Evolutionary conservation across 768 basidiomycete genomes (phyloP), one percentile per base, ranked within the genome.

Genomic region (Inosperma sp.): DNA sequence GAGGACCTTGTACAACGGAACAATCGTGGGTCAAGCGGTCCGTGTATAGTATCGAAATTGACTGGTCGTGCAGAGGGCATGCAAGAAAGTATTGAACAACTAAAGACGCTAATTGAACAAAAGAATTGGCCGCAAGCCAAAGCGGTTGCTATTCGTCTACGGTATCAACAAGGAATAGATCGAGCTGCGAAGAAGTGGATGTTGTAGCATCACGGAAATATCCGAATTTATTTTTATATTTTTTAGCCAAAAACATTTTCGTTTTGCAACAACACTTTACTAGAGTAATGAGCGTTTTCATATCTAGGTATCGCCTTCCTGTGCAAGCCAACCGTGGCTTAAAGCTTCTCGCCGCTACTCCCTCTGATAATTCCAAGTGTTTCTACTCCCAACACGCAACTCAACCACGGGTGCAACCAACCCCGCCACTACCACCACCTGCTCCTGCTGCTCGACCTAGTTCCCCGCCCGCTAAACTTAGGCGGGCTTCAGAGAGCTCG

Each of bases 121-220:
- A 65, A 71, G 35, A 74, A 85, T 48, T 86, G 90, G 81, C 57
- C 57, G 4, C 59, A 65, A 1, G 84, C 80, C 0, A 87, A 83
- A 62, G 58, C 60, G 8, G 78, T 75, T 16, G 78, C 85, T 7
- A 76, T 92, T 21, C 76, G 83, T 58, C 73, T 95, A 21, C 81
- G 83, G 56, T 96, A 94, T 63, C 68, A 91, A 61, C 68, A 80
- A 36, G 76, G 82, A 16, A 81, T 91, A 21, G 67, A 74, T n/a
- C 65, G 72, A 7, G 83, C 83, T 5, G 80, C 72, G 2, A 70
- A 66, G 45, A n/a, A 55, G 39, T 71, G 71, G 72, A 25, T 71
- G 48, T 70, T 25, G 16, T 48, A 35, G 37, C 46, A 35, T 48
- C 35, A 48, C 22, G 8, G 10, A 30, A 40, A 13, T 17, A 17